Conservation (phyloP, 768 basidiomycete species). For the Boletales sp. region DNA sequence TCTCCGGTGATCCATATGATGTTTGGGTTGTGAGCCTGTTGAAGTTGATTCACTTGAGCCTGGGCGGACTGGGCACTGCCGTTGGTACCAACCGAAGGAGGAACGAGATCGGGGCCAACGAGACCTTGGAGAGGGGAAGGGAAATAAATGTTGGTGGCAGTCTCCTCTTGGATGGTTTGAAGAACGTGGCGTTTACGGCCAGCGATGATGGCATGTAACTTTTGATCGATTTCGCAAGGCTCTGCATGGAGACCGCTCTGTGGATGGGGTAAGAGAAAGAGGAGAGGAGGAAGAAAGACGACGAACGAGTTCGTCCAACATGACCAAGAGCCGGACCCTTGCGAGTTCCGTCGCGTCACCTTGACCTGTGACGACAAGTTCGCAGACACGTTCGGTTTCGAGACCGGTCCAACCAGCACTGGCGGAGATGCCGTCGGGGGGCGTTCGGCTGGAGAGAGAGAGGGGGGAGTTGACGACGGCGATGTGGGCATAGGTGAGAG, state of each 20-base stretch:
- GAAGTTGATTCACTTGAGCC: conserved; percentile 19
- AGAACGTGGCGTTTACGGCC: conserved; percentile 83
- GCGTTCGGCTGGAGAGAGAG: conserved; percentile 68
- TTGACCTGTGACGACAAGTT: conserved; percentile 85
- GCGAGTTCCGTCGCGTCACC: conserved; percentile 91
- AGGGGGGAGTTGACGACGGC: conserved; percentile 87
- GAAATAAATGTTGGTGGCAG: conserved; percentile 94
- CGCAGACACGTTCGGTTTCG: conserved; percentile 92
- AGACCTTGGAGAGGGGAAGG: conserved; percentile 89
- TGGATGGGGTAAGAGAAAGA: neutral
- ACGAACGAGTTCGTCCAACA: conserved; percentile 92
- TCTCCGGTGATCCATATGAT: conserved; percentile 97
- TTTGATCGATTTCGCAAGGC: conserved; percentile 90
- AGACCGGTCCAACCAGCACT: conserved; percentile 85
- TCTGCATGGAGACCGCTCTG: conserved; percentile 92
- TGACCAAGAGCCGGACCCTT: conserved; percentile 84
- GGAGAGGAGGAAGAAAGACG: neutral
- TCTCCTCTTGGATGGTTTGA: conserved; percentile 94
- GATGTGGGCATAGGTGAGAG: conserved; percentile 89
- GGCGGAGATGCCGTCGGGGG: conserved; percentile 73
- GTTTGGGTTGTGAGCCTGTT: conserved; percentile 56
- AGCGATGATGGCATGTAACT: conserved; percentile 87
- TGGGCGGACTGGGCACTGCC: conserved; percentile 32
- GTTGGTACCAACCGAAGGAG: conserved; percentile 34
- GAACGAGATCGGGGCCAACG: conserved; percentile 59